These are phyloP conservation scores for Penstemon newberryi DNA, from an alignment of 257 asterid species.

Conservation along the genomic window DNA sequence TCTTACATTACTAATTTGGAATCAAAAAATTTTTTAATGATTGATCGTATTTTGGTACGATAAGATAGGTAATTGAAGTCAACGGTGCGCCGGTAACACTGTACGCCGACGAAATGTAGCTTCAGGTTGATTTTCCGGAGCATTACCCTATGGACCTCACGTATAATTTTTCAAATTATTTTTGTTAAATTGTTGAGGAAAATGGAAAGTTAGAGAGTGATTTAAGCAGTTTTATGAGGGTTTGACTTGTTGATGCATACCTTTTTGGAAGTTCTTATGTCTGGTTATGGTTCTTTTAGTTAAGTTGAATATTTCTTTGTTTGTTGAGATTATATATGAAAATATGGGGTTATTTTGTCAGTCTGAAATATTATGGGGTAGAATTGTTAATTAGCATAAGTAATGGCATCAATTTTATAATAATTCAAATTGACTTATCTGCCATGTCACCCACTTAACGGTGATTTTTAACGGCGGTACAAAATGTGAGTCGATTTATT, in stretches of 20 bases:
- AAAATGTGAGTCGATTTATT: no score
- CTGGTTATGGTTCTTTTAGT: not conserved
- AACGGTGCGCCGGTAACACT: constrained; percentile 66
- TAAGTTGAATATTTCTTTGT: not conserved
- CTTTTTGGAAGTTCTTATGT: not conserved
- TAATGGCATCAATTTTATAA: no score
- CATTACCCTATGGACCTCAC: constrained; percentile 83
- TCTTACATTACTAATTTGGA: not conserved
- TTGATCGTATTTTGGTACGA: constrained; percentile 18
- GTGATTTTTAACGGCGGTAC: no score
- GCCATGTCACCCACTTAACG: no score
- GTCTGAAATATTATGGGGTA: no score
- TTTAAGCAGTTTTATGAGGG: constrained; percentile 21
- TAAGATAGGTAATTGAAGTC: constrained; percentile 69
- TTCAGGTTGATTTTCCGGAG: constrained; percentile 74
- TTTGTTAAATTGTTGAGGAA: not conserved
- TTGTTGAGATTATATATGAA: constrained; percentile 54
- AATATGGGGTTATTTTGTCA: no score
- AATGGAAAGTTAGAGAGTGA: not conserved
- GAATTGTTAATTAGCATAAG: no score
- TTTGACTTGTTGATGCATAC: constrained; percentile 9
- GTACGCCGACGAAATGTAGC: constrained; percentile 58
- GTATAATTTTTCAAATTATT: constrained; percentile 25
- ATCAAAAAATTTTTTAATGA: not conserved
- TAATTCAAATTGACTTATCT: no score